These are phyloP conservation scores for Heterococcus sp. DNA, from an alignment of 108 stramenopile species.

Conservation along the genomic window DNA sequence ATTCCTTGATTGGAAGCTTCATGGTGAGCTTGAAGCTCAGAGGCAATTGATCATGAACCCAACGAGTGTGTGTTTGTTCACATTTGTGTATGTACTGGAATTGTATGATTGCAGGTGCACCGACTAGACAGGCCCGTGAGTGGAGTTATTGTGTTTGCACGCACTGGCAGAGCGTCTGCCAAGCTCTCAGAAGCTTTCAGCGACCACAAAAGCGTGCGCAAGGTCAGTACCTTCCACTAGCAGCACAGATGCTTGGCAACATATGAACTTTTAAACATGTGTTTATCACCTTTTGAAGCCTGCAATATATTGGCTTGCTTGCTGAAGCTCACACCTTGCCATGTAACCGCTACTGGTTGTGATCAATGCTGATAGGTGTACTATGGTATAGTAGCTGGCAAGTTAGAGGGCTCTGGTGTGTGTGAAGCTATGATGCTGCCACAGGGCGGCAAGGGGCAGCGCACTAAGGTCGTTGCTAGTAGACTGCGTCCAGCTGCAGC, in stretches of 20 bases:
- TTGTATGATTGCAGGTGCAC: background rate
- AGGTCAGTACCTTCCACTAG: too few species aligned
- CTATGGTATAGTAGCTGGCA: background rate
- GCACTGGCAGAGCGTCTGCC: background rate
- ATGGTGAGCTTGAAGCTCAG: background rate
- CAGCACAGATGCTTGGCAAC: background rate
- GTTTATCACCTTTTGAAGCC: too few species aligned
- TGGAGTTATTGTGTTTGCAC: background rate
- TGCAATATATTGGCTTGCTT: too few species aligned
- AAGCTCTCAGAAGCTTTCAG: background rate
- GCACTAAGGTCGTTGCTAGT: background rate
- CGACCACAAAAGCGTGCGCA: too few species aligned
- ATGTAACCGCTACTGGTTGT: background rate
- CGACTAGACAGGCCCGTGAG: background rate
- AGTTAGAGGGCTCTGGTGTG: background rate
- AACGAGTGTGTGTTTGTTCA: background rate
- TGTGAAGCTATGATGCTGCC: background rate
- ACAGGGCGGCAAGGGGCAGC: background rate
- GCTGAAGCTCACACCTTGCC: too few species aligned
- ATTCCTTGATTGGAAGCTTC: background rate
- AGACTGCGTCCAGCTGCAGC: too few species aligned
- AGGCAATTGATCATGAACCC: background rate
- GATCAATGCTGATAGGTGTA: background rate
- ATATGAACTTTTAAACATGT: too few species aligned
- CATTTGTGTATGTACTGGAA: background rate